Evolutionary conservation across 2,329 filamentous ascomycete genomes (phyloP), one percentile per base, ranked within the genome.

Genomic region (Calonectria henricotiae): DNA sequence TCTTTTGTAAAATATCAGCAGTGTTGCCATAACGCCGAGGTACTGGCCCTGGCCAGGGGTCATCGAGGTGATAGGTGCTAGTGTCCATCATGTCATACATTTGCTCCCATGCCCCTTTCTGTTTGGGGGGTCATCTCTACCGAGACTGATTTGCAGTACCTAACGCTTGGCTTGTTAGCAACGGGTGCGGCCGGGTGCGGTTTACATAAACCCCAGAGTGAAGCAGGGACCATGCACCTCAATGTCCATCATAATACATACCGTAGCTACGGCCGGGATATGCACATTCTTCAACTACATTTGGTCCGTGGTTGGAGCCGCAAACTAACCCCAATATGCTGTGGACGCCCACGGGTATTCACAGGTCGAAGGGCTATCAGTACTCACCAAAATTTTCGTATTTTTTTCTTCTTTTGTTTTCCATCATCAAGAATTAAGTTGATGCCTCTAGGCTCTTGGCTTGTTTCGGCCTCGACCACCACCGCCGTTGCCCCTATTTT

Each of bases 401-500:
- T 58, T 58, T 58, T 58, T 58, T 39, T 58, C 39, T n/a, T 41
- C 37, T n/a, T 12, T 4, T n/a, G 8, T 23, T 20, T 35, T 23
- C 20, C 32, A 25, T 39, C 4, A 6, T 1, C 5, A 12, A 17
- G 20, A 15, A 39, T 58, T 49, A 30, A 27, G 17, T 30, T 7
- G 17, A 49, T 49, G 13, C 35, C 35, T 58, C 35, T 58, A 58
- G 15, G 51, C 51, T 32, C 20, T 58, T 23, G 32, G 5, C 51
- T 27, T 39, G 35, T 55, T 58, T 9, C 67, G 51, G 11, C 67
- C 61, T 13, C 68, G 60, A 39, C 68, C 58, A 44, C 58, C 74
- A 77, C 39, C 80, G 75, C 41, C 79, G 67, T 20, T 79, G 4
- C 65, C 69, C 15, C 41, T 41, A 7, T 65, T 65, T 15, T 41